These are phyloP conservation scores for Nemophila menziesii DNA, from an alignment of 257 asterid species.

Conservation along the genomic window DNA sequence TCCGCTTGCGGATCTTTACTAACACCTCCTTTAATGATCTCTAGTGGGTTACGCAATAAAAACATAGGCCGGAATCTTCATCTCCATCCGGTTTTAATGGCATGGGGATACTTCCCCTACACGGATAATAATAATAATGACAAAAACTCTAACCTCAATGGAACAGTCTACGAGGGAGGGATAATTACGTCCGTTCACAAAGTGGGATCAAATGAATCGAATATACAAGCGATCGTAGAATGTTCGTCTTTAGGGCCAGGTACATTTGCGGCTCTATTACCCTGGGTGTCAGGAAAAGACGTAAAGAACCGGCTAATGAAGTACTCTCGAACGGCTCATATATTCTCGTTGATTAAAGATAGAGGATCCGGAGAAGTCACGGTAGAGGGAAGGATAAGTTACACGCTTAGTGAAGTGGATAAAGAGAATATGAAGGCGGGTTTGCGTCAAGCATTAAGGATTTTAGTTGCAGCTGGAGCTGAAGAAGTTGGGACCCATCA, in stretches of 20 bases:
- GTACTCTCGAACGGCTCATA: slow-evolving; percentile 54
- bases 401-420: slow-evolving; percentile 24
- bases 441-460: slow-evolving; percentile 34
- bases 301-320: slow-evolving; percentile 29
- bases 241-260: slow-evolving; percentile 58
- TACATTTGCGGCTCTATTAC: slow-evolving; percentile 41
- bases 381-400: slow-evolving; percentile 35
- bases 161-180: slow-evolving; percentile 64
- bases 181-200: slow-evolving; percentile 67
- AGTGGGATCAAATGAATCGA: slow-evolving; percentile 21
- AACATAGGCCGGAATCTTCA: slow-evolving; percentile 73
- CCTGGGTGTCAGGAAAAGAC: slow-evolving; percentile 57
- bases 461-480: slow-evolving; percentile 74
- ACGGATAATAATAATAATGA: no score
- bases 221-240: slow-evolving; percentile 44
- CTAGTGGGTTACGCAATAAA: slow-evolving; percentile 57
- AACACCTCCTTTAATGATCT: slow-evolving; percentile 67
- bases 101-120: slow-evolving; percentile 93
- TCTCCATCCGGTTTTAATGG: slow-evolving; percentile 80
- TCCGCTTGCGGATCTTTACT: slow-evolving; percentile 79
- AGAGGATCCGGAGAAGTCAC: slow-evolving; percentile 39
- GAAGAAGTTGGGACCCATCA: slow-evolving; percentile 71
- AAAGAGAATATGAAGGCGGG: slow-evolving; percentile 50
- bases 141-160: slow-evolving; percentile 23
- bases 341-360: slow-evolving; percentile 60